A percentile compares a stretch with the other conserved stretches of the same genome.
Conservation (phyloP, 345 rosid genomes). For the Diplotaxis tenuifolia region DNA sequence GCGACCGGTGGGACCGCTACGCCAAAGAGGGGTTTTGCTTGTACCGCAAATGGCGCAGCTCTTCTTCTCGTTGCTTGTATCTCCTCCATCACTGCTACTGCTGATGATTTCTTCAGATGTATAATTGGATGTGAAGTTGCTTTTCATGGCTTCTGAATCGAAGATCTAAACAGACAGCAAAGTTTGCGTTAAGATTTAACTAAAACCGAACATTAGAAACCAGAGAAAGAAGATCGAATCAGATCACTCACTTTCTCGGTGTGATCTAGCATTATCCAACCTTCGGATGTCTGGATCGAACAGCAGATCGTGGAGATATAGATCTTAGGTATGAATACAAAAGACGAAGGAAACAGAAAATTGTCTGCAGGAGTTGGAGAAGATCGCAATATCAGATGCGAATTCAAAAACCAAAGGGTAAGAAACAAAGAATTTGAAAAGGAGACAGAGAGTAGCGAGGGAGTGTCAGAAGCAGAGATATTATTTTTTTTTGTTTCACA, state of each 20-base stretch:
- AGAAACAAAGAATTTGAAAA: background rate
- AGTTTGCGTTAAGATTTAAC: background rate
- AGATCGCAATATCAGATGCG: background rate
- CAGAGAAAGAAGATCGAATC: background rate
- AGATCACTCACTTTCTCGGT: conserved; percentile 55
- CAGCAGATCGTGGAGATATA: conserved; percentile 18
- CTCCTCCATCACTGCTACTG: conserved; percentile 14
- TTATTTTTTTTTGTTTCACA: background rate
- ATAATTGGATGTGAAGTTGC: conserved; percentile 25
- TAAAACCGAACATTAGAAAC: background rate
- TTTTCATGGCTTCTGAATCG: conserved; percentile 34
- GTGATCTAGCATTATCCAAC: conserved; percentile 49
- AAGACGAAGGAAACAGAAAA: background rate
- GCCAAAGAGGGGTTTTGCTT: conserved; percentile 81
- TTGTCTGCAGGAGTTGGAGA: background rate
- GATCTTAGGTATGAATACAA: too few species aligned
- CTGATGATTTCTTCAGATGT: conserved; percentile 36
- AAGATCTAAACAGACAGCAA: conserved; percentile 27
- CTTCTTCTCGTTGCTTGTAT: conserved; percentile 36
- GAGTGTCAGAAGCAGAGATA: conserved; percentile 30
- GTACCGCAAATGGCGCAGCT: conserved; percentile 75
- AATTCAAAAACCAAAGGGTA: background rate
- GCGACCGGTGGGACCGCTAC: conserved; percentile 92
- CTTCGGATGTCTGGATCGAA: background rate
- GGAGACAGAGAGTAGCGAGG: conserved; percentile 14